These are phyloP conservation scores for Zarea fungicola DNA, from an alignment of 2,329 filamentous ascomycete species.

Conservation along the genomic window DNA sequence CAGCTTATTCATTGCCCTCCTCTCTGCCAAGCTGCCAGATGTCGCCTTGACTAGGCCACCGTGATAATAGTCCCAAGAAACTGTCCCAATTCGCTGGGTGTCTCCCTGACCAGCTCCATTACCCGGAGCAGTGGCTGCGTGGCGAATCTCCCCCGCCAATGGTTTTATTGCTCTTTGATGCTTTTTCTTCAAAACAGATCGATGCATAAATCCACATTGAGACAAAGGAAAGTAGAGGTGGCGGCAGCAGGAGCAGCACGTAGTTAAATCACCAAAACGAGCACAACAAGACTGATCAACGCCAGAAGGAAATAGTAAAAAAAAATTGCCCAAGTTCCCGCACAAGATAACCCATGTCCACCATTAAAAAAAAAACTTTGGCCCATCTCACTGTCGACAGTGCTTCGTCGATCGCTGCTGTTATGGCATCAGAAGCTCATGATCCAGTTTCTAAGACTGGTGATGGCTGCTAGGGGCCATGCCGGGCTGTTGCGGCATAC, in stretches of 20 bases:
- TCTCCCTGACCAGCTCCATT: neutral
- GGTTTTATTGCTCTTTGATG: conserved; percentile 1
- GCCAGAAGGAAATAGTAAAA: conserved; percentile 25
- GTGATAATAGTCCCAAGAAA: neutral
- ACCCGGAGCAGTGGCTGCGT: neutral
- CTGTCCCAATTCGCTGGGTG: too few relatives aligned
- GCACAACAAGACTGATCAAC: conserved; percentile 35
- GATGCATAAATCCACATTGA: conserved; percentile 3
- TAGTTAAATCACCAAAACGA: conserved; percentile 17
- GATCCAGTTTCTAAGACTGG: conserved; percentile 66
- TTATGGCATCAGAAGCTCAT: neutral
- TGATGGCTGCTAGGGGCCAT: conserved; percentile 81
- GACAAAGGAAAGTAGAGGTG: conserved; percentile 6
- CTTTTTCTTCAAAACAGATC: conserved; percentile 3
- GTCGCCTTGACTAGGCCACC: neutral
- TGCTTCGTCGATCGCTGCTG: neutral
- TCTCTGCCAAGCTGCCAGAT: neutral
- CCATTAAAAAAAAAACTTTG: conserved; percentile 19
- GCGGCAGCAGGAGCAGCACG: conserved; percentile 3
- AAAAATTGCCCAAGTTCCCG: conserved; percentile 34
- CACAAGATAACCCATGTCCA: conserved; percentile 28
- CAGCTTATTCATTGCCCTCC: neutral
- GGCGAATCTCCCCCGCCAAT: neutral
- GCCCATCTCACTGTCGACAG: neutral
- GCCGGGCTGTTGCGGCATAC: conserved; percentile 70